Percentiles rank a stretch among this genome's conserved stretches.
These are phyloP conservation scores for Arthromyces matolae DNA, from an alignment of 768 basidiomycete genomes.

Conservation along the genomic window DNA sequence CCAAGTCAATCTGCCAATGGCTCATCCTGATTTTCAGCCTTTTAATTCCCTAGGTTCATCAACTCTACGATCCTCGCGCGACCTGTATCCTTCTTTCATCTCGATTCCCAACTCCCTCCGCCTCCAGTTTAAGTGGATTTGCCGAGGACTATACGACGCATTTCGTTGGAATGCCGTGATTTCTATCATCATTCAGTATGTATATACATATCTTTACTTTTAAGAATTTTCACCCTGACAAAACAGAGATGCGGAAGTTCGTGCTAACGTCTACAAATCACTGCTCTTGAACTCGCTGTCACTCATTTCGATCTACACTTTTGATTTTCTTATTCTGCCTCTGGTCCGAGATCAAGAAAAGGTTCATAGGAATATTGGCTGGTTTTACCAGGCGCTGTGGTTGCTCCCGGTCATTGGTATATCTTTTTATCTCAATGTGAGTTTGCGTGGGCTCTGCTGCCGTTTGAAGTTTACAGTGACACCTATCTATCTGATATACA, in stretches of 20 bases:
- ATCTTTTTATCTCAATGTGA: conserved; percentile 81
- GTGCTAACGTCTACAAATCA: conserved; percentile 71
- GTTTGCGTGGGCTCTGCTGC: no score
- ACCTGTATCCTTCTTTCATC: conserved; percentile 67
- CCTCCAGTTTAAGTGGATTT: conserved; percentile 59
- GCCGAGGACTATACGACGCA: conserved; percentile 62
- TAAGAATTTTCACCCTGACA: conserved; percentile 5
- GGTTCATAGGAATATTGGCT: conserved; percentile 69
- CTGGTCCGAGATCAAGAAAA: conserved; percentile 57
- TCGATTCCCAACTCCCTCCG: conserved; percentile 55
- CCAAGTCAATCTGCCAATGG: conserved; percentile 4
- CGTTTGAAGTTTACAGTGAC: no score
- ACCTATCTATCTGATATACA: conserved; percentile 30
- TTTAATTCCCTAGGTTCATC: conserved; percentile 24
- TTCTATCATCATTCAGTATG: conserved; percentile 54
- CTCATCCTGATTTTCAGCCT: conserved; percentile 21
- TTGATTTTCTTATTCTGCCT: conserved; percentile 68
- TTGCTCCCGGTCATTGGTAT: conserved; percentile 69
- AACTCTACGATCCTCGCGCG: conserved; percentile 40
- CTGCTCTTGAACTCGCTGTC: conserved; percentile 69
- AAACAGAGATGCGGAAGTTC: conserved; percentile 70
- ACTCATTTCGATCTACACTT: conserved; percentile 68
- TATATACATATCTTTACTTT: not conserved
- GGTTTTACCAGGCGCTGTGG: conserved; percentile 79
- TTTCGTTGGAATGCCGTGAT: conserved; percentile 70